Evolutionary conservation across 139 green algal genomes (phyloP), one percentile per base, ranked within the genome.

Genomic region (Yamagishiella unicocca): DNA sequence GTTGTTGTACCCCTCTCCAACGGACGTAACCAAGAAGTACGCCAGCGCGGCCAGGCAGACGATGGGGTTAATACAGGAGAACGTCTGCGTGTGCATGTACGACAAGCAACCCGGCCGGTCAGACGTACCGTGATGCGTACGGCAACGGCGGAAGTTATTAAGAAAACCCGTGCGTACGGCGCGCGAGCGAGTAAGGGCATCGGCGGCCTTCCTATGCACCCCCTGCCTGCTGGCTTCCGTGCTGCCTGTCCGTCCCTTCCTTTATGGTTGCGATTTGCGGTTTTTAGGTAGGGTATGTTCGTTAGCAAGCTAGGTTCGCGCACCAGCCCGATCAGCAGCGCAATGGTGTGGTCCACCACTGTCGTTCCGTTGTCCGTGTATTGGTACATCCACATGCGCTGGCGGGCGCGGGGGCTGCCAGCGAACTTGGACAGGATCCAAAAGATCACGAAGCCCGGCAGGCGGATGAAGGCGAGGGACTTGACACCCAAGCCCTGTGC

Each of bases 51-150:
- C 91, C 40, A 92, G 93, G 5, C 91, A 81, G 45, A 98, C 94
- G 82, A 97, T 89, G 2, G 96, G 96, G 80, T 93, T 95, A 67
- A 98, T 93, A 64, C 90, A 90, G 70, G 89, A 93, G 88, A 95
- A 98, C 0, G 83, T 90, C 35, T 66, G 75, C 10, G 75, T n/a
- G n/a, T n/a, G n/a, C n/a, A n/a, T n/a, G n/a, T n/a, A n/a, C n/a
- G n/a, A n/a, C n/a, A n/a, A n/a, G n/a, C n/a, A n/a, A n/a, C n/a
- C n/a, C n/a, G n/a, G n/a, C n/a, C n/a, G n/a, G n/a, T n/a, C n/a
- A n/a, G n/a, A n/a, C n/a, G n/a, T n/a, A n/a, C n/a, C n/a, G n/a
- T n/a, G n/a, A n/a, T n/a, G n/a, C n/a, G n/a, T n/a, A n/a, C n/a
- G n/a, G n/a, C n/a, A n/a, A n/a, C n/a, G n/a, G n/a, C n/a, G n/a